Base-by-base conservation (phyloP, 2,329 filamentous ascomycete genomes). In the Talaromyces sp. region DNA sequence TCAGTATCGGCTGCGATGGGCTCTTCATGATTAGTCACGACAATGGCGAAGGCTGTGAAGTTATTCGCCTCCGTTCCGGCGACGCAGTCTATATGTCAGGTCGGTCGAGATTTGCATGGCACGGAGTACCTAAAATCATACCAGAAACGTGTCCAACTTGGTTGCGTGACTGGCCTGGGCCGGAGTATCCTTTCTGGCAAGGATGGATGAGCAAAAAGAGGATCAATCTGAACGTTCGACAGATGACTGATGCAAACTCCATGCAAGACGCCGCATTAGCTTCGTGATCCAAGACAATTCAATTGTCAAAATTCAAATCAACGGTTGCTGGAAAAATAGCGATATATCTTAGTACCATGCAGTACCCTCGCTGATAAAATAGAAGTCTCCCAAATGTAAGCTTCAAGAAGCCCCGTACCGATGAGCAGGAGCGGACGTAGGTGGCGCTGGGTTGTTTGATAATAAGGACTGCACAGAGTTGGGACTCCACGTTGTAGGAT, bases 1-100 rank as follows among this genome's bases (percentile, higher is more conserved):
- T 97, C 46, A 96, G 91, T 67, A 80, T 97, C 53, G 94, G 94
- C 2, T 97, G 93, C 68, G 92, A 97, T 66, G 90, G 87, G 0
- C 78, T 97, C 2, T 97, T 99, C 69, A 85, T 97, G 70, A 88
- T 92, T 61, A 88, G 90, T 2, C 84, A 90, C 7, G 85, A 83
- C 19, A 79, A 81, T 48, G 72, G 70, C 1, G 67, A 69, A 26
- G 71, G 71, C 2, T 76, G 75, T n/a, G 75, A 78, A 32, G 63
- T 74, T 27, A 69, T 96, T 38, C 81, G 88, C 24, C 79, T 97
- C 41, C 82, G 87, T 26, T 96, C 91, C 0, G 93, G 94, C 0
- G 93, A 97, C 77, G 91, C 87, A 0, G 85, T 97, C 0, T 92
- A 95, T 70, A 97, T 99, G 93, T 87, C 85, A 55, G 84, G 88